Percentiles rank a stretch among this genome's conserved stretches.
phyloP scores from a whole-genome alignment of 345 rosid species.

The Euphorbia peplus region DNA sequence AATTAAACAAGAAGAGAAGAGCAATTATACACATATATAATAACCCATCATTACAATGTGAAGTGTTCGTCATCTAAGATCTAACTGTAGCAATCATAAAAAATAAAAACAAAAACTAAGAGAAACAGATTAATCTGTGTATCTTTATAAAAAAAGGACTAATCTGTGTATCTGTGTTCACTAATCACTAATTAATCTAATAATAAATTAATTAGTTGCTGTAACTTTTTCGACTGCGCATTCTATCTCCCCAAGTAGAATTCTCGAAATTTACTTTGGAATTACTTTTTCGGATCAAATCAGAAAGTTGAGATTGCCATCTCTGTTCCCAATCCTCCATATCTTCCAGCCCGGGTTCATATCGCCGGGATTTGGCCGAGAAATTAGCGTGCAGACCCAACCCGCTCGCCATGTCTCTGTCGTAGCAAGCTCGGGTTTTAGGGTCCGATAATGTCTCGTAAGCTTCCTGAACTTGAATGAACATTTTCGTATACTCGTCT shows the following conservation, averaged over 20 bases:
- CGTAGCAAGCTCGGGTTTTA: conserved; percentile 19
- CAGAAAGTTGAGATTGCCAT: conserved; percentile 62
- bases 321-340: conserved; percentile 21
- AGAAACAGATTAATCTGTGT: too few relatives aligned
- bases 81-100: too few relatives aligned
- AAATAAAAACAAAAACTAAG: too few relatives aligned
- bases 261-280: conserved; percentile 11
- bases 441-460: conserved; percentile 36
- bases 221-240: conserved; percentile 43
- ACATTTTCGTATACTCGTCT: conserved; percentile 61
- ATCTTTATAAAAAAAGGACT: too few relatives aligned
- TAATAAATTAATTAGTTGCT: neutral
- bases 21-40: too few relatives aligned
- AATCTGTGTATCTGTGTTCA: neutral
- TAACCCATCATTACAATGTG: too few relatives aligned
- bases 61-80: too few relatives aligned
- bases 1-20: too few relatives aligned
- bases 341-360: conserved; percentile 10
- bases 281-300: conserved; percentile 62
- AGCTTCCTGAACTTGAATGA: conserved; percentile 34
- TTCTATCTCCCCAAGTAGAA: conserved; percentile 80
- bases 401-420: conserved; percentile 22
- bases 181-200: neutral
- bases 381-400: conserved; percentile 16
- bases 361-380: conserved; percentile 10